These are phyloP conservation scores for Penicillium nucicola DNA, from an alignment of 495 filamentous ascomycete species.

Conservation along the genomic window DNA sequence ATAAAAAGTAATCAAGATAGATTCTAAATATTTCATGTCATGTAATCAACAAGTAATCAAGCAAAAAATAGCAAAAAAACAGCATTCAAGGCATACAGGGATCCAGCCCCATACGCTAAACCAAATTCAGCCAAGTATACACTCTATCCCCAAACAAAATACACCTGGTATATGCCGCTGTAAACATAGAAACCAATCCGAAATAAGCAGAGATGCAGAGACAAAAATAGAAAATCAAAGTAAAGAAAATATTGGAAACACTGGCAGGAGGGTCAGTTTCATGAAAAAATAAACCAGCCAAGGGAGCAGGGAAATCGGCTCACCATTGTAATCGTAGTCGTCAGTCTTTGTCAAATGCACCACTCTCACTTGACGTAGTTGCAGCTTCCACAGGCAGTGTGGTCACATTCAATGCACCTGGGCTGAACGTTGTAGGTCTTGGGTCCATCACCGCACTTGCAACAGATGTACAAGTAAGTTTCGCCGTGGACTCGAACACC, in stretches of 20 bases:
- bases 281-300: not conserved
- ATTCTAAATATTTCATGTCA: not conserved
- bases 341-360: not conserved
- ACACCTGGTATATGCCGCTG: too few relatives aligned
- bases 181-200: not conserved
- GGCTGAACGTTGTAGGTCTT: constrained; percentile 37
- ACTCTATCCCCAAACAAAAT: too few relatives aligned
- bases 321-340: constrained; percentile 1
- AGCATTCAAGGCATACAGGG: constrained; percentile 12
- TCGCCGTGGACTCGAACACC: not conserved
- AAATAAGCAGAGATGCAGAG: not conserved
- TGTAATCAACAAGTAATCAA: not conserved
- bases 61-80: too few relatives aligned
- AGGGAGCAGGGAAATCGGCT: not conserved
- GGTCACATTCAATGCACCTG: constrained; percentile 30
- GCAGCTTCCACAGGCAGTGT: constrained; percentile 30
- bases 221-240: not conserved
- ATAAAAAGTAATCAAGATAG: not conserved
- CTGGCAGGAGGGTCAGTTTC: constrained; percentile 4
- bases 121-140: constrained; percentile 15
- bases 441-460: constrained; percentile 38
- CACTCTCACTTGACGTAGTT: constrained; percentile 27
- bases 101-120: constrained; percentile 8
- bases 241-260: not conserved
- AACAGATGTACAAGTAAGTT: constrained; percentile 37